A percentile compares a stretch with the other conserved stretches of the same genome.
Conservation (phyloP, 1,139 yeast species). For the Taiozyma sp. region DNA sequence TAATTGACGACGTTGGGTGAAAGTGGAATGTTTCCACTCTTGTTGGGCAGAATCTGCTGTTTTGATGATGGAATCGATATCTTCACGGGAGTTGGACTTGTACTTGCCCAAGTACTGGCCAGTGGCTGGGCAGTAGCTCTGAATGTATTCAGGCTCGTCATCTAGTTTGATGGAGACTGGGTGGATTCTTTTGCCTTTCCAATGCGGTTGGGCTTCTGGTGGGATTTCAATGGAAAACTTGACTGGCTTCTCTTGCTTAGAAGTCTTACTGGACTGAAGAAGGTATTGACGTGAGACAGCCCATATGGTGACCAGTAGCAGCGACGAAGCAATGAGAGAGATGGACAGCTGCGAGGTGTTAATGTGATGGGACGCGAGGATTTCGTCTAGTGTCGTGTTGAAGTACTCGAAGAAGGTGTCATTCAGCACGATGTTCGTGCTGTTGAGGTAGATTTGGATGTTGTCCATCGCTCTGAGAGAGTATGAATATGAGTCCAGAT, state of each 20-base stretch:
- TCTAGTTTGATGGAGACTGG: constrained; percentile 39
- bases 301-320: constrained; percentile 18
- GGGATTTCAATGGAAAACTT: constrained; percentile 62
- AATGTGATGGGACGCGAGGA: constrained; percentile 6
- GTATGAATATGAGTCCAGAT: not conserved
- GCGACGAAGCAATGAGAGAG: constrained; percentile 23
- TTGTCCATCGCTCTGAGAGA: not conserved
- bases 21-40: constrained; percentile 54
- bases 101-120: constrained; percentile 81
- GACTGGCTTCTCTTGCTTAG: constrained; percentile 31
- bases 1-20: constrained; percentile 63
- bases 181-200: constrained; percentile 83
- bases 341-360: constrained; percentile 23
- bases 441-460: constrained; percentile 15
- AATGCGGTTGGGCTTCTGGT: constrained; percentile 82
- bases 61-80: constrained; percentile 62
- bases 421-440: constrained; percentile 17
- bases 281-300: constrained; percentile 24
- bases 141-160: constrained; percentile 63
- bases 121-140: constrained; percentile 93
- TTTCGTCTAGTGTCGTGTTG: constrained; percentile 15
- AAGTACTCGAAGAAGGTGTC: constrained; percentile 20
- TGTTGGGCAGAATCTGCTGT: constrained; percentile 52
- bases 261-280: constrained; percentile 11
- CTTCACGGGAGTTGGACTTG: constrained; percentile 55